Evolutionary conservation across 805 yeast genomes (phyloP), one percentile per base, ranked within the genome.

Genomic region (Debaryomyces maramus): DNA sequence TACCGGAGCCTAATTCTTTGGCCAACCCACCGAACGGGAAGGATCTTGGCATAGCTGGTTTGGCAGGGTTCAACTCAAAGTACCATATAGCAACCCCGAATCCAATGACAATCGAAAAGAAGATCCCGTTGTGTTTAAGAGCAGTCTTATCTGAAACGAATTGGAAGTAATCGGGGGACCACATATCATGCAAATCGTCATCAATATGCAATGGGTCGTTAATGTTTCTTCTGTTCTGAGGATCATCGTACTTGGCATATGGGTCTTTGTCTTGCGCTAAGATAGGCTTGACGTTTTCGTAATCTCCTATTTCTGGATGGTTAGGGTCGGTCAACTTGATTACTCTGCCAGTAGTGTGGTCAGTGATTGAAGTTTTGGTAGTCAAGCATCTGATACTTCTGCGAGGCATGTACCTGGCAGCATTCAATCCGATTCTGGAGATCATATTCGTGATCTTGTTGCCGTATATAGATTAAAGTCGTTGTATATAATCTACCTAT

Each of bases 151-250:
- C 83, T 28, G 76, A 66, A 23, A 80, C 84, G 27, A 70, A 60
- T 51, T 81, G 80, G 59, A 72, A 79, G 55, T 81, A 75, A 55
- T 87, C 95, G 9, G 95, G 93, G 6, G 95, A 78, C 95, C 95
- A 87, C 73, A 85, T 75, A 61, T 87, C 90, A 55, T 81, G 72
- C 61, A 78, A 67, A 56, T 87, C 96, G 50, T 82, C 85, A 52
- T 81, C 78, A 40, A 81, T 78, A 58, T 81, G 81, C 48, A 86
- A 61, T 20, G 88, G 86, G 46, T 87, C 89, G 48, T 78, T 76
- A 48, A 77, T 71, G 70, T 87, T 86, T 65, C 95, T 80, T 68
- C 91, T 78, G 61, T 82, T 78, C 64, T 86, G 95, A 52, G 70
- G 85, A 60, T 86, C 91, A 59, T 86, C 93, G 63, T 82, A 87